Evolutionary conservation across 306 rosid species (phyloP), one percentile per base, ranked within the genome.

Genomic region (Carpinus viminea): DNA sequence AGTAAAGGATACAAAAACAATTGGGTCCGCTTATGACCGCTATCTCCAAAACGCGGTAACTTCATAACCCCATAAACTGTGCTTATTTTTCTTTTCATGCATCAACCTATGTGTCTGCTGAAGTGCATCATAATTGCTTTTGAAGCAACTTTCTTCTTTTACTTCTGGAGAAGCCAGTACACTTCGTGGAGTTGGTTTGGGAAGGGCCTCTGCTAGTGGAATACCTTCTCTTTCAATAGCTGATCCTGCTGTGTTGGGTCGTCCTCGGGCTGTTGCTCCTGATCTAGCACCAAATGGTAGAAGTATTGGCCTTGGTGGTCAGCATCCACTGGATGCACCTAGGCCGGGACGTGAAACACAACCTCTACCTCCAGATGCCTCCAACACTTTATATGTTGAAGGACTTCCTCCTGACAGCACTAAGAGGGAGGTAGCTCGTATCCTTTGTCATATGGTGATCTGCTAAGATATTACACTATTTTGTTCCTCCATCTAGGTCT

Each of bases 1-100:
- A 59, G 53, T 89, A 45, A 90, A 85, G 82, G 93, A 92, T 80
- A 86, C 96, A 62, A 77, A 87, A 77, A 47, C 94, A 51, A 84
- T 92, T 72, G 94, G 92, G 74, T 89, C 97, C 62, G 97, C 97
- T 12, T 94, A 92, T 83, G 98, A 94, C 57, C 94, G 92, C 78
- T 94, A 92, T 89, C 98, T 94, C 82, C 98, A 90, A 83, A 90
- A 85, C 85, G 90, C 84, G 84, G 98, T 94, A 92, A 82, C 80
- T 43, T 48, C 69, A 80, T 57, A 38, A 68, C 69, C 69, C 70
- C 76, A 72, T 78, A 28, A 34, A 65, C 54, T 45, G 38, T 85
- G 74, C 73, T 61, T 76, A 53, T 54, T 57, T 72, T 28, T 55
- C 75, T 55, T 72, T 36, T 75, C 54, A 20, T 75, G 70, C 78